A percentile compares a stretch with the other conserved stretches of the same genome.
phyloP scores from a whole-genome alignment of 2,329 filamentous ascomycete genomes.

The Ciborinia camelliae region DNA sequence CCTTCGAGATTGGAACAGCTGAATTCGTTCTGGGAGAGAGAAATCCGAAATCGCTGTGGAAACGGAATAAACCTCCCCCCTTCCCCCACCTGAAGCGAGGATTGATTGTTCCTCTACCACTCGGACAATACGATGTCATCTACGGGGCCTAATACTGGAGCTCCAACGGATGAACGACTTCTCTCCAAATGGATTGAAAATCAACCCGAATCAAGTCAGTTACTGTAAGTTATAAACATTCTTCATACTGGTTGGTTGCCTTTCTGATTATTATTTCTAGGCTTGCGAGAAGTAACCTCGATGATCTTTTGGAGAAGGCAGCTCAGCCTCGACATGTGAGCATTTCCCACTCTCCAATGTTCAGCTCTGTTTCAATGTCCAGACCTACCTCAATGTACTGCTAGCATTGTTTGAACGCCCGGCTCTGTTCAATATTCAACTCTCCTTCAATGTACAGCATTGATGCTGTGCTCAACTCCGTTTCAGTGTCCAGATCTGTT shows the following conservation, averaged over 20 bases:
- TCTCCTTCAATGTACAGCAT: background rate
- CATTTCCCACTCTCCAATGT: background rate
- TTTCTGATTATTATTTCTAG: slow-evolving; percentile 22
- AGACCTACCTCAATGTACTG: background rate
- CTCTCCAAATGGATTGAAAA: slow-evolving; percentile 44
- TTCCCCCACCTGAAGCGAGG: slow-evolving; percentile 8
- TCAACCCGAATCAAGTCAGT: slow-evolving; percentile 39
- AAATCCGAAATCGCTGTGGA: background rate
- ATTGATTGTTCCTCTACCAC: background rate
- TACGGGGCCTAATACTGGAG: background rate
- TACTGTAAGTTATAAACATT: slow-evolving; percentile 38
- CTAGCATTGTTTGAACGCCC: background rate
- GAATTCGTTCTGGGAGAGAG: background rate
- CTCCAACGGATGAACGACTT: slow-evolving; percentile 29
- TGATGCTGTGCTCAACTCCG: too few species aligned
- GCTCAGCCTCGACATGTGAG: slow-evolving; percentile 47
- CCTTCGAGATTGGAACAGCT: background rate
- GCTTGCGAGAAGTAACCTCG: slow-evolving; percentile 27
- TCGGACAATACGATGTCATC: slow-evolving; percentile 2
- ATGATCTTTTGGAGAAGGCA: slow-evolving; percentile 31
- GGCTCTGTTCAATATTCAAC: background rate
- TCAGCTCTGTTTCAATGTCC: background rate
- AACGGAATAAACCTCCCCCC: background rate
- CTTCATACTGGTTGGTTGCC: background rate
- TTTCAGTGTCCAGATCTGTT: background rate